A percentile compares a stretch with the other conserved stretches of the same genome.
Evolutionary conservation across 345 rosid genomes (phyloP).

Genomic region (Cardamine chenopodiifolia): DNA sequence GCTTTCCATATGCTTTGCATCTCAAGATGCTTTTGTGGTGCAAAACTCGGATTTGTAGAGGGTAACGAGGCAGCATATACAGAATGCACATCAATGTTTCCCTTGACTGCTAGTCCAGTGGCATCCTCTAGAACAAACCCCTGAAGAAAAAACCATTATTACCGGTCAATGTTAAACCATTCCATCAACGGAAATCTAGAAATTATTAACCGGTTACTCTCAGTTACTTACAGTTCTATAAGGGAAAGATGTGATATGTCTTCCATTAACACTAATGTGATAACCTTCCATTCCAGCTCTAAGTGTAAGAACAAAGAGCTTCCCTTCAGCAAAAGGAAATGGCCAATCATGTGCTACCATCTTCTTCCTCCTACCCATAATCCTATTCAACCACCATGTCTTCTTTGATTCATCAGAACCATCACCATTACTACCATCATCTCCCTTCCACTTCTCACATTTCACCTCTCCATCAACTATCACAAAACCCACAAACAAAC

Average conservation of each 20-base stretch:
- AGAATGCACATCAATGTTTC: slow-evolving; percentile 80
- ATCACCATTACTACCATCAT: slow-evolving; percentile 57
- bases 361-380: slow-evolving; percentile 74
- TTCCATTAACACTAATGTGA: slow-evolving; percentile 82
- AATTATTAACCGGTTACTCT: neutral
- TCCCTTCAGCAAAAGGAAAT: slow-evolving; percentile 78
- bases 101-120: slow-evolving; percentile 77
- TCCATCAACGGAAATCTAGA: neutral
- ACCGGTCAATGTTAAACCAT: neutral
- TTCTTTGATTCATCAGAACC: slow-evolving; percentile 66
- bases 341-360: slow-evolving; percentile 72
- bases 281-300: slow-evolving; percentile 96
- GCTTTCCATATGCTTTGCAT: slow-evolving; percentile 80
- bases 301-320: slow-evolving; percentile 82
- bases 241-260: slow-evolving; percentile 91
- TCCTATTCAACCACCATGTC: slow-evolving; percentile 87
- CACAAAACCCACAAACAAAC: slow-evolving; percentile 9
- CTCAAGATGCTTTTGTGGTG: slow-evolving; percentile 79
- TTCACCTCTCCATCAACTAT: slow-evolving; percentile 85
- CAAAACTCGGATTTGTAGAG: slow-evolving; percentile 74
- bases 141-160: slow-evolving; percentile 40
- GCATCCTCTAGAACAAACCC: slow-evolving; percentile 98
- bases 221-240: slow-evolving; percentile 76
- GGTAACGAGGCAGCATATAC: slow-evolving; percentile 88
- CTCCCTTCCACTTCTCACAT: slow-evolving; percentile 85